These are phyloP conservation scores for Colletotrichum incanum DNA, from an alignment of 2,329 filamentous ascomycete species.

Conservation along the genomic window DNA sequence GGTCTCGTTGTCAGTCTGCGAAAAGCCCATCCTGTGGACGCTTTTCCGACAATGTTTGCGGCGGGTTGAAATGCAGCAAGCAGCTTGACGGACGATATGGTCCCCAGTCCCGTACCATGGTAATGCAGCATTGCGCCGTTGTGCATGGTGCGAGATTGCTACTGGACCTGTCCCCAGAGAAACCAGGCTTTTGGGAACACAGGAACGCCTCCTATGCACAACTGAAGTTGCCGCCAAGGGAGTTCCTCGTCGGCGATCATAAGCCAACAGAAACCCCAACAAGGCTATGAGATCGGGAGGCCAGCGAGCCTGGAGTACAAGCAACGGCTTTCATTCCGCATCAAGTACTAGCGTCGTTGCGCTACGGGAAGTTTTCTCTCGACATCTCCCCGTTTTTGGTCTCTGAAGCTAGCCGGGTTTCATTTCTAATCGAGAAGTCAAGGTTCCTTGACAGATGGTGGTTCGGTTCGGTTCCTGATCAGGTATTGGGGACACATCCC, in stretches of 20 bases:
- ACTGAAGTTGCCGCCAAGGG: slow-evolving; percentile 15
- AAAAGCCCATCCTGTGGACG: not conserved
- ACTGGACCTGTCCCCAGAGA: not conserved
- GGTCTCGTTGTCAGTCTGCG: not conserved
- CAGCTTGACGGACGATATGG: not conserved
- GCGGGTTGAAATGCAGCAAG: not conserved
- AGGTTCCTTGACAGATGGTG: slow-evolving; percentile 8
- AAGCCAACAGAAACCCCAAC: slow-evolving; percentile 14
- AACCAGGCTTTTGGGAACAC: not conserved
- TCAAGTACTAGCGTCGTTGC: slow-evolving; percentile 14
- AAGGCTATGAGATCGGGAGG: slow-evolving; percentile 18
- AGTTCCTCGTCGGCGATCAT: slow-evolving; percentile 12
- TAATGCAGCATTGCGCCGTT: not conserved
- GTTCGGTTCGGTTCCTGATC: slow-evolving; percentile 6
- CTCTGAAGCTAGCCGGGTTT: slow-evolving; percentile 15
- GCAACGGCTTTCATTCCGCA: slow-evolving; percentile 25
- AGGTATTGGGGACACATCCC: slow-evolving; percentile 2
- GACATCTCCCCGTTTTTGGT: not conserved
- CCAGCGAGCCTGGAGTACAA: slow-evolving; percentile 6
- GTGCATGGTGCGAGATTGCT: not conserved
- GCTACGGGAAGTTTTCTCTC: slow-evolving; percentile 7
- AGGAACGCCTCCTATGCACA: not conserved
- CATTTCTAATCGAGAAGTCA: slow-evolving; percentile 1
- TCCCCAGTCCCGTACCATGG: not conserved
- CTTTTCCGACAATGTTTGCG: not conserved